phyloP scores from a whole-genome alignment of 1,139 yeast species.

The Pichia sp. region DNA sequence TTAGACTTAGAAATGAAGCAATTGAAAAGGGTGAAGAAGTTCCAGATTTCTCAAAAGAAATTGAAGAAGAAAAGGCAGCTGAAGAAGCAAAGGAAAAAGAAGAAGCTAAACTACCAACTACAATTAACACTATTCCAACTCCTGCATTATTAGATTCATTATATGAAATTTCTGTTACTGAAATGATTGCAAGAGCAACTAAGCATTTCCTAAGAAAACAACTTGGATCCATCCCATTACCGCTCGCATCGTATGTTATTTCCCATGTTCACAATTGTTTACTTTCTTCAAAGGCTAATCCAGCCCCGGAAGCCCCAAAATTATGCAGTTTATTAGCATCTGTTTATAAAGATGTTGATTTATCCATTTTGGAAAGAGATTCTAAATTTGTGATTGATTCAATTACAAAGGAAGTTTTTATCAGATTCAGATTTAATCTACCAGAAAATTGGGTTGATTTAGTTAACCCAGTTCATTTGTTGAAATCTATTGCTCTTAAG shows the following conservation, averaged over 20 bases:
- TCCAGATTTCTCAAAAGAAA: constrained; percentile 19
- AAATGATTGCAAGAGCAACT: constrained; percentile 70
- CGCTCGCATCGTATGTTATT: constrained; percentile 52
- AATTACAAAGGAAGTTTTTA: constrained; percentile 45
- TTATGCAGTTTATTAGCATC: constrained; percentile 39
- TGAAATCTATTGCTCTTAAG: constrained; percentile 69
- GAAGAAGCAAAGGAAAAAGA: constrained; percentile 34
- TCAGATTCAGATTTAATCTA: constrained; percentile 58
- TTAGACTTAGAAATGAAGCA: constrained; percentile 33
- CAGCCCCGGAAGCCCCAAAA: constrained; percentile 33
- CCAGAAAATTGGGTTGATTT: constrained; percentile 41
- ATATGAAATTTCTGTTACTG: constrained; percentile 47
- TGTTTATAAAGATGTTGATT: constrained; percentile 40
- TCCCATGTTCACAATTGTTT: constrained; percentile 71
- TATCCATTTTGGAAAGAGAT: constrained; percentile 35
- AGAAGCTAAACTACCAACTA: constrained; percentile 30
- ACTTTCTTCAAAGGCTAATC: constrained; percentile 45
- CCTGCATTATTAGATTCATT: constrained; percentile 43
- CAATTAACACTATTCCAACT: constrained; percentile 39
- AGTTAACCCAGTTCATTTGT: constrained; percentile 40
- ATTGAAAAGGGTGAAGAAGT: constrained; percentile 36
- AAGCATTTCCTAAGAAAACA: constrained; percentile 65
- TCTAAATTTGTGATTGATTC: constrained; percentile 38
- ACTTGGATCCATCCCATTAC: constrained; percentile 44
- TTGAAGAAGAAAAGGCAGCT: constrained; percentile 27